Conservation (phyloP, 1,284 basidiomycete genomes). For the Leccinum subspadiceum region DNA sequence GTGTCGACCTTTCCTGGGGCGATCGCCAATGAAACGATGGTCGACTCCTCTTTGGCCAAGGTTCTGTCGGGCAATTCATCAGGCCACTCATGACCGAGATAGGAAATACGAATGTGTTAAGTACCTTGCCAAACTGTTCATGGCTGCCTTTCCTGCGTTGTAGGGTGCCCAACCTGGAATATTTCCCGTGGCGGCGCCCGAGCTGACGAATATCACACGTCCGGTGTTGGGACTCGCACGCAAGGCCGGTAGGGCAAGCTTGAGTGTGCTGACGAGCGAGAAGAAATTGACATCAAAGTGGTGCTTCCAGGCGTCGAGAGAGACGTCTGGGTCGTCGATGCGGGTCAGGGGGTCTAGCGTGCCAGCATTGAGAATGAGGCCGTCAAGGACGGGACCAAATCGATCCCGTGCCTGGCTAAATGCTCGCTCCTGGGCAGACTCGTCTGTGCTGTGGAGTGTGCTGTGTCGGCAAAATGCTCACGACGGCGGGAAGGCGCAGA, state of each 20-base stretch:
- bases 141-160: constrained; percentile 77
- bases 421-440: constrained; percentile 52
- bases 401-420: constrained; percentile 46
- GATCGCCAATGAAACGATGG: constrained; percentile 71
- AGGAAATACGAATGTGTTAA: constrained; percentile 31
- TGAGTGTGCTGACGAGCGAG: constrained; percentile 69
- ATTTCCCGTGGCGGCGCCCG: constrained; percentile 75
- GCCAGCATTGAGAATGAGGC: constrained; percentile 78
- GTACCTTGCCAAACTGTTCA: constrained; percentile 80
- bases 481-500: constrained; percentile 19
- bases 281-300: constrained; percentile 85
- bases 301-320: constrained; percentile 53
- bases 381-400: constrained; percentile 63
- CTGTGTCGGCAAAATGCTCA: background rate
- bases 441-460: constrained; percentile 48
- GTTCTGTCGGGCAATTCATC: constrained; percentile 52
- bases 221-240: constrained; percentile 61
- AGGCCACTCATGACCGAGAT: constrained; percentile 4
- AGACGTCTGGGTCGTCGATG: constrained; percentile 37
- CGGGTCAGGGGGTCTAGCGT: constrained; percentile 53
- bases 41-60: constrained; percentile 76
- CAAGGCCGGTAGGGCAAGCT: constrained; percentile 64
- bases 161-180: constrained; percentile 75
- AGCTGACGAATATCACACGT: constrained; percentile 76
- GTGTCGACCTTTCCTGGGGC: constrained; percentile 87